Base-by-base conservation (phyloP, 148 eudicot species). In the Pouteria glomerata region DNA sequence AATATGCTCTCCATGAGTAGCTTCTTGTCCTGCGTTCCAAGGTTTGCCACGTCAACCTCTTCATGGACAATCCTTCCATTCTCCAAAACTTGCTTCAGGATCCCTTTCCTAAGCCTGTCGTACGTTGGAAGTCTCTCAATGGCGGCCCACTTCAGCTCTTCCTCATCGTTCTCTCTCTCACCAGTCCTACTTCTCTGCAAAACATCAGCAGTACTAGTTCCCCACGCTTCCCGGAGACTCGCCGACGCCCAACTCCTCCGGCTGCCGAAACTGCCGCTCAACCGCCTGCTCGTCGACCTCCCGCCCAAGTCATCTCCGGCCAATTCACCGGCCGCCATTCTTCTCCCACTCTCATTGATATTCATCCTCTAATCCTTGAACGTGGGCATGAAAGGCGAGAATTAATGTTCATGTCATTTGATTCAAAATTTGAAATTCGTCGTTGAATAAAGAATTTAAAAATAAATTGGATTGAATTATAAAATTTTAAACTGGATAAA, bases 91-190 rank as follows among this genome's bases (percentile, higher is more conserved):
- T 80, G 77, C 37, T 68, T 75, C 68, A 85, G 12, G 10, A 85
- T 63, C 21, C 88, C 88, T 16, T 63, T 80, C 60, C 69, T 82
- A 41, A 85, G 56, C 53, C 85, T 67, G 26, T 79, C 78, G 44
- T 68, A 82, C 5, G 88, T 85, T 3, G 88, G 88, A 12, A 85
- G 83, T 39, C 85, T 69, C 47, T 85, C 88, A 13, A 85, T 75
- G 10, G 88, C 88, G 12, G 88, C 88, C 85, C 88, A 82, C 68
- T 39, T 73, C 13, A 85, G 82, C 57, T 85, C 84, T 19, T 85
- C 82, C 47, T 85, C 85, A 31, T 85, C 88, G 18, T 85, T 73
- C 1, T 68, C 77, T 39, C 82, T 82, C 34, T 67, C 70, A 59
- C n/a, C n/a, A n/a, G n/a, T n/a, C n/a, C n/a, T n/a, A n/a, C 83